phyloP scores from a whole-genome alignment of 2,329 filamentous ascomycete genomes.

The Aspergillus persii region DNA sequence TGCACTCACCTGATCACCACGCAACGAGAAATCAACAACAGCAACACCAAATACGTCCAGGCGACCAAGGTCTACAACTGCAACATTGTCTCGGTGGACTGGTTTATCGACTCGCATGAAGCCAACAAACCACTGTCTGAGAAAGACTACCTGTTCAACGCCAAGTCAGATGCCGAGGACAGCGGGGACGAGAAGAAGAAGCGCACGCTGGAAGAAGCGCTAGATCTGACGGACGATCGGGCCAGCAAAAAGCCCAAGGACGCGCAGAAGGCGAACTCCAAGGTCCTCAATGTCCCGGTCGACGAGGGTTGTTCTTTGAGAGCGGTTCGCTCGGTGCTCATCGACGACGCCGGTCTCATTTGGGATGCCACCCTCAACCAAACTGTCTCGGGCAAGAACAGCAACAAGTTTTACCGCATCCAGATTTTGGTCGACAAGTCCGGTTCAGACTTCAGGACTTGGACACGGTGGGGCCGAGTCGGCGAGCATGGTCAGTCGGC shows the following conservation, averaged over 20 bases:
- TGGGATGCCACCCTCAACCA: conserved; percentile 80
- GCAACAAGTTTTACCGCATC: conserved; percentile 79
- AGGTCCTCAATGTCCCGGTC: conserved; percentile 45
- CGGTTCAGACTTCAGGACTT: conserved; percentile 53
- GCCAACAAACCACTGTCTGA: conserved; percentile 42
- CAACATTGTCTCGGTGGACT: conserved; percentile 58
- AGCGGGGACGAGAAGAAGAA: conserved; percentile 27
- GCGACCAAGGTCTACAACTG: conserved; percentile 49
- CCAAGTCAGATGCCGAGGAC: conserved; percentile 7
- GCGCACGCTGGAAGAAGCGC: conserved; percentile 19
- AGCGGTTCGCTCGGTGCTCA: conserved; percentile 53
- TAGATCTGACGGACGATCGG: conserved; percentile 19
- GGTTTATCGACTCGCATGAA: conserved; percentile 59
- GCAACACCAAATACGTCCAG: conserved; percentile 40
- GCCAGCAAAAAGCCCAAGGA: conserved; percentile 39
- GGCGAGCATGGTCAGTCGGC: conserved; percentile 51
- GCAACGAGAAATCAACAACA: conserved; percentile 36
- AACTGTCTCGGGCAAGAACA: conserved; percentile 68
- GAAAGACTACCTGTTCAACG: conserved; percentile 35
- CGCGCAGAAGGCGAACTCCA: conserved; percentile 45
- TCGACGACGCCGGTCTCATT: conserved; percentile 65
- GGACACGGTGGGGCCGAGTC: conserved; percentile 81
- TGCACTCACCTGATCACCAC: conserved; percentile 42
- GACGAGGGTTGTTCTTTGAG: conserved; percentile 39
- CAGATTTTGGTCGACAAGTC: conserved; percentile 54